These are phyloP conservation scores for Pseudogymnoascus sp. DNA, from an alignment of 2,329 filamentous ascomycete genomes.

Conservation along the genomic window DNA sequence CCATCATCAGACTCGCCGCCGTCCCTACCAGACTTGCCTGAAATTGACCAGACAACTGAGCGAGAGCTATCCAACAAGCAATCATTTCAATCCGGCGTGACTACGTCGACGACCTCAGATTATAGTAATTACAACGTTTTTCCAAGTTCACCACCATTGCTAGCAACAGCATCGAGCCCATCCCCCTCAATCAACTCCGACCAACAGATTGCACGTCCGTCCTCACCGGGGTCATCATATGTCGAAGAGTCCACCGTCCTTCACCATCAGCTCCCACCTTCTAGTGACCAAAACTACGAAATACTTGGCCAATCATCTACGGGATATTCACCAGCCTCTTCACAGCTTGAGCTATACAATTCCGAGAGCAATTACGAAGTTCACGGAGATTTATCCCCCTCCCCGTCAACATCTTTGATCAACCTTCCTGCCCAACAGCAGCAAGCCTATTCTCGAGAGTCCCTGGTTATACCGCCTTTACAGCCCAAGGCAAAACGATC, in stretches of 20 bases:
- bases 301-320: slow-evolving; percentile 46
- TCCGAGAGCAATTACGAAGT: slow-evolving; percentile 44
- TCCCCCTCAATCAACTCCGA: slow-evolving; percentile 15
- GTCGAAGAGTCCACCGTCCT: slow-evolving; percentile 8
- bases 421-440: slow-evolving; percentile 13
- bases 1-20: slow-evolving; percentile 3
- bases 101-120: slow-evolving; percentile 26
- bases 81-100: slow-evolving; percentile 26
- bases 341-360: slow-evolving; percentile 14
- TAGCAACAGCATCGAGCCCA: slow-evolving; percentile 18
- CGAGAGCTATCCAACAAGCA: slow-evolving; percentile 26
- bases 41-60: slow-evolving; percentile 17
- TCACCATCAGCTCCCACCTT: slow-evolving; percentile 7
- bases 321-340: slow-evolving; percentile 18
- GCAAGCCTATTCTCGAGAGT: slow-evolving; percentile 51
- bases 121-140: slow-evolving; percentile 29
- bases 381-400: slow-evolving; percentile 38
- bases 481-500: slow-evolving; percentile 41
- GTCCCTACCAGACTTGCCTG: slow-evolving; percentile 4
- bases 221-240: not conserved
- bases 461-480: slow-evolving; percentile 50
- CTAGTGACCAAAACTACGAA: slow-evolving; percentile 39
- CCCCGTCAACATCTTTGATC: slow-evolving; percentile 27
- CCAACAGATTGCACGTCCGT: slow-evolving; percentile 3
- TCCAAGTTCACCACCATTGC: slow-evolving; percentile 16